Percentiles rank a stretch among this genome's conserved stretches.
Evolutionary conservation across 2,329 filamentous ascomycete species (phyloP).

Genomic region (Ascochyta lentis): DNA sequence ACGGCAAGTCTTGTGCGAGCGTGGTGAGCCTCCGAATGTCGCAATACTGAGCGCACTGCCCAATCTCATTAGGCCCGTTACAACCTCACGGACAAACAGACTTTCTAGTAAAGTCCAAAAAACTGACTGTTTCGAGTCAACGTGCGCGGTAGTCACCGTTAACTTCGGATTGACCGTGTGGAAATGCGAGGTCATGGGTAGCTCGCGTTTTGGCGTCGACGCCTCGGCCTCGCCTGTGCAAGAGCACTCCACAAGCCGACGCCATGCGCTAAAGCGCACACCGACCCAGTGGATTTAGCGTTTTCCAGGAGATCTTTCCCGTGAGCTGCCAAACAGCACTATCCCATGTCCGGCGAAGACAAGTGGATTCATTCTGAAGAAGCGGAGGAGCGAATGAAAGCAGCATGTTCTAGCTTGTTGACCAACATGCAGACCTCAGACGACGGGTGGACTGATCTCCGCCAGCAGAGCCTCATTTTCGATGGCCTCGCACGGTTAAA

Average conservation of each 20-base stretch:
- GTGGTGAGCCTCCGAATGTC: slow-evolving; percentile 7
- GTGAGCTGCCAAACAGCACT: slow-evolving; percentile 6
- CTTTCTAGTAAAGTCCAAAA: background rate
- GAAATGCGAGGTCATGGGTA: slow-evolving; percentile 5
- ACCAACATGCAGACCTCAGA: slow-evolving; percentile 1
- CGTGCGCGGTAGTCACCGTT: slow-evolving; percentile 6
- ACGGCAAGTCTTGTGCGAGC: slow-evolving; percentile 19
- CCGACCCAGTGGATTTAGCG: slow-evolving; percentile 19
- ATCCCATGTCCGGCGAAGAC: slow-evolving; percentile 8
- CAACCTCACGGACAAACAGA: slow-evolving; percentile 1
- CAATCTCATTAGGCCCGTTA: background rate
- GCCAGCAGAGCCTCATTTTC: slow-evolving; percentile 30
- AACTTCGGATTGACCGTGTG: slow-evolving; percentile 13
- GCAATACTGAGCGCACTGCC: slow-evolving; percentile 1
- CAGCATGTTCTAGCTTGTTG: background rate
- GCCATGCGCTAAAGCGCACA: slow-evolving; percentile 8
- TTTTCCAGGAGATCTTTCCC: slow-evolving; percentile 15
- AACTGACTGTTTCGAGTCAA: slow-evolving; percentile 8
- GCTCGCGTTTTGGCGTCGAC: slow-evolving; percentile 6
- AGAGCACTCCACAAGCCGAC: slow-evolving; percentile 10
- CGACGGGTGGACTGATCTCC: slow-evolving; percentile 17
- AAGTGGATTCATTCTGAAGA: slow-evolving; percentile 3
- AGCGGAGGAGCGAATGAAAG: slow-evolving; percentile 7
- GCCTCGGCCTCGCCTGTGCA: slow-evolving; percentile 19
- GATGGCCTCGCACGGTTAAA: background rate